These are phyloP conservation scores for Microbotryum scabiosae DNA, from an alignment of 1,284 basidiomycete species.

Conservation along the genomic window DNA sequence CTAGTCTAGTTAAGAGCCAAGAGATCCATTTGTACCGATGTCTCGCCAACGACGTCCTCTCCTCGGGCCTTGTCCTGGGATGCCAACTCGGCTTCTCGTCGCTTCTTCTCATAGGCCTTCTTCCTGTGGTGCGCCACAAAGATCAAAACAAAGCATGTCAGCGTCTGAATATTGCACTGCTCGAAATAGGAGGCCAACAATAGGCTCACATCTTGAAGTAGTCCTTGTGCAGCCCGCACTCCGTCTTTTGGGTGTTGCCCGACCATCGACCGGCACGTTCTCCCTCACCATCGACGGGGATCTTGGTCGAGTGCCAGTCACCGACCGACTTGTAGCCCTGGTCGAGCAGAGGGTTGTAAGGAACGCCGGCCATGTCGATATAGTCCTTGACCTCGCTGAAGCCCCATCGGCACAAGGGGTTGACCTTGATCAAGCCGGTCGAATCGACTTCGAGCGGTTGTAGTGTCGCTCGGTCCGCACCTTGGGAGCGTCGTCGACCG, in stretches of 20 bases:
- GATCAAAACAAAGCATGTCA: not conserved
- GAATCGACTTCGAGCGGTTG: slow-evolving; percentile 84
- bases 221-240: slow-evolving; percentile 89
- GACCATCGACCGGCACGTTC: slow-evolving; percentile 91
- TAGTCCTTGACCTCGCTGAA: slow-evolving; percentile 82
- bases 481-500: slow-evolving; percentile 84
- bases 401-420: slow-evolving; percentile 85
- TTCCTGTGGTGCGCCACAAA: slow-evolving; percentile 41
- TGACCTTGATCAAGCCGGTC: slow-evolving; percentile 88
- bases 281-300: slow-evolving; percentile 51
- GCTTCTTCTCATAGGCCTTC: slow-evolving; percentile 37
- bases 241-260: slow-evolving; percentile 74
- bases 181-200: not conserved
- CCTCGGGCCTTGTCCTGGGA: slow-evolving; percentile 33
- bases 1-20: too few species aligned
- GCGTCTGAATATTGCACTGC: not conserved
- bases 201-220: slow-evolving; percentile 42
- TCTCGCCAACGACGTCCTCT: slow-evolving; percentile 29
- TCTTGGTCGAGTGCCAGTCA: slow-evolving; percentile 89
- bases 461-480: slow-evolving; percentile 71
- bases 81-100: slow-evolving; percentile 32
- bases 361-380: slow-evolving; percentile 72
- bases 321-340: slow-evolving; percentile 91
- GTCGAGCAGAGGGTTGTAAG: slow-evolving; percentile 77
- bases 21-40: slow-evolving; percentile 8